Conservation (phyloP, 2,329 filamentous ascomycete species). For the Xylaria hypoxylon region DNA sequence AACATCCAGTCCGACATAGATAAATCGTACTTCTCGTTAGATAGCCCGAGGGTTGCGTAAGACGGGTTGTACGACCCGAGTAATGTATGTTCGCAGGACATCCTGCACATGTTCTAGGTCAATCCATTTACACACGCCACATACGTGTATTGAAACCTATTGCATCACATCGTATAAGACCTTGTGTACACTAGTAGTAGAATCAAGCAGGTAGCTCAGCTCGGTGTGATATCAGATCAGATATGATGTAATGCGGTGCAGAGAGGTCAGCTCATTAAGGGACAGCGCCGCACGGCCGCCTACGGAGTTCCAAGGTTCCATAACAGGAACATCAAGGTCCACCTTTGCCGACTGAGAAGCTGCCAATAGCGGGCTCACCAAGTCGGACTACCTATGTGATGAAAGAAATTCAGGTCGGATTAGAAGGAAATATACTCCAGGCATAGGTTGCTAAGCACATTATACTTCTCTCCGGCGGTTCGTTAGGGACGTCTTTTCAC, state of each 20-base stretch:
- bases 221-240: neutral
- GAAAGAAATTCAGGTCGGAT: neutral
- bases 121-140: neutral
- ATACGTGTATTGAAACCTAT: neutral
- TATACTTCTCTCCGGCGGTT: neutral
- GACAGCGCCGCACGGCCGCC: conserved; percentile 1
- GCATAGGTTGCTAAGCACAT: neutral
- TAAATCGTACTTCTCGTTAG: neutral
- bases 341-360: neutral
- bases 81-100: conserved; percentile 1
- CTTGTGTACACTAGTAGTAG: neutral
- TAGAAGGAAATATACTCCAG: neutral
- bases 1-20: neutral
- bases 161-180: neutral
- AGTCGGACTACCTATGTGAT: neutral
- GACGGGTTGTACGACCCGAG: conserved; percentile 27
- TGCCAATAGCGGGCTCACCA: neutral
- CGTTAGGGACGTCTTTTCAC: too few relatives aligned
- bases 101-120: neutral
- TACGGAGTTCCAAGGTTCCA: neutral
- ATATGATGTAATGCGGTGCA: conserved; percentile 8
- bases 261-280: neutral
- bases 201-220: neutral
- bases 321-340: too few relatives aligned
- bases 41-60: conserved; percentile 16